phyloP scores from a whole-genome alignment of 495 filamentous ascomycete genomes.

The Talaromyces liani region DNA sequence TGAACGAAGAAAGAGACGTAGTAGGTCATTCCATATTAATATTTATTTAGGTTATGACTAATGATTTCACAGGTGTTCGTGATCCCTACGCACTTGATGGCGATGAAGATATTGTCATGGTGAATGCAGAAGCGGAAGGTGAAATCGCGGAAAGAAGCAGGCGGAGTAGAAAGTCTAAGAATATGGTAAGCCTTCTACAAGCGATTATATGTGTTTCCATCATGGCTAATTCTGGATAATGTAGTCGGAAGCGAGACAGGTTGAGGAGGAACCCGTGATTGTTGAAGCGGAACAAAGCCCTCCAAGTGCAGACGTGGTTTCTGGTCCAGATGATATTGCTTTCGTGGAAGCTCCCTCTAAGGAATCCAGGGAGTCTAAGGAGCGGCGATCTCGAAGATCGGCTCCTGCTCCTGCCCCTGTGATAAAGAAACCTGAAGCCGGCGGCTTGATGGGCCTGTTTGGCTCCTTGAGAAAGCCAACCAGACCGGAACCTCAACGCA shows the following conservation, averaged over 20 bases:
- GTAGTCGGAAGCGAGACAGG: conserved; percentile 15
- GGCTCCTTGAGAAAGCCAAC: conserved; percentile 34
- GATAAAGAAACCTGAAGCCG: conserved; percentile 34
- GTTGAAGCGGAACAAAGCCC: conserved; percentile 36
- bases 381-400: conserved; percentile 46
- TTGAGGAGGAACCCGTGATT: conserved; percentile 39
- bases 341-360: conserved; percentile 62
- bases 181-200: conserved; percentile 23
- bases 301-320: conserved; percentile 28
- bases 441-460: conserved; percentile 42
- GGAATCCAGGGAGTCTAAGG: conserved; percentile 60
- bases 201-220: background rate
- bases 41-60: conserved; percentile 5
- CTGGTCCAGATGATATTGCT: conserved; percentile 59
- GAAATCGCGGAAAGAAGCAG: conserved; percentile 27
- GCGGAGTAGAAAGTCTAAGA: conserved; percentile 27
- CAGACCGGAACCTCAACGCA: conserved; percentile 31
- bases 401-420: conserved; percentile 27
- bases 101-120: conserved; percentile 52
- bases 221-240: background rate
- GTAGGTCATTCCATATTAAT: conserved; percentile 19
- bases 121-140: conserved; percentile 39
- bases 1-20: conserved; percentile 28
- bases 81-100: conserved; percentile 54
- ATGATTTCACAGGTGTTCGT: conserved; percentile 28